Evolutionary conservation across 768 basidiomycete genomes (phyloP).

Genomic region (Psilocybe tampanensis): DNA sequence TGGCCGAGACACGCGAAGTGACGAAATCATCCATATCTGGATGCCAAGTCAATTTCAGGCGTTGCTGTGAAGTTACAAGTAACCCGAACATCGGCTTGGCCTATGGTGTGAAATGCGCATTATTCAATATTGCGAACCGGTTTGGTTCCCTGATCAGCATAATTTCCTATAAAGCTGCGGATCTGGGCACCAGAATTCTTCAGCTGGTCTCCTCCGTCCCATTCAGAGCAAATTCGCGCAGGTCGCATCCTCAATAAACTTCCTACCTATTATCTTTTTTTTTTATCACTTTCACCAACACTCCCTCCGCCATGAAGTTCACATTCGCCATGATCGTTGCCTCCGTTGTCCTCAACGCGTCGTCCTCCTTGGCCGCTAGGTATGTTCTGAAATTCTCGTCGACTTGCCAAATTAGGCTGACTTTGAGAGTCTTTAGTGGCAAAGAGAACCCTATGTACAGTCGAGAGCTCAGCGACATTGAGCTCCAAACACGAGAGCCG

Average conservation of each 20-base stretch:
- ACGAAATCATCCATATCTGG: neutral
- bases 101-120: neutral
- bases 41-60: neutral
- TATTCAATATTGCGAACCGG: neutral
- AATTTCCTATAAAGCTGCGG: neutral
- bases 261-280: neutral
- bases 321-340: neutral
- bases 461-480: slow-evolving; percentile 5
- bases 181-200: neutral
- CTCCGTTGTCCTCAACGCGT: neutral
- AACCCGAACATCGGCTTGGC: neutral
- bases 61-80: too few relatives aligned
- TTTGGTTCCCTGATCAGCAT: too few relatives aligned
- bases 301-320: slow-evolving; percentile 3
- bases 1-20: neutral
- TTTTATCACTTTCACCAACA: neutral
- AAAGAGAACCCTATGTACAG: slow-evolving; percentile 1
- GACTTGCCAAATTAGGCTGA: too few relatives aligned
- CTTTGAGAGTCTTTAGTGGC: neutral
- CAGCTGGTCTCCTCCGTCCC: slow-evolving; percentile 6
- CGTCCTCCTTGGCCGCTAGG: slow-evolving; percentile 1
- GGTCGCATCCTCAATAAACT: slow-evolving; percentile 6
- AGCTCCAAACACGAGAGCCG: slow-evolving; percentile 8
- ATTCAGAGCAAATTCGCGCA: slow-evolving; percentile 2
- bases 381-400: neutral